These are phyloP conservation scores for Lagenidium giganteum DNA, from an alignment of 352 stramenopile species.

Conservation along the genomic window DNA sequence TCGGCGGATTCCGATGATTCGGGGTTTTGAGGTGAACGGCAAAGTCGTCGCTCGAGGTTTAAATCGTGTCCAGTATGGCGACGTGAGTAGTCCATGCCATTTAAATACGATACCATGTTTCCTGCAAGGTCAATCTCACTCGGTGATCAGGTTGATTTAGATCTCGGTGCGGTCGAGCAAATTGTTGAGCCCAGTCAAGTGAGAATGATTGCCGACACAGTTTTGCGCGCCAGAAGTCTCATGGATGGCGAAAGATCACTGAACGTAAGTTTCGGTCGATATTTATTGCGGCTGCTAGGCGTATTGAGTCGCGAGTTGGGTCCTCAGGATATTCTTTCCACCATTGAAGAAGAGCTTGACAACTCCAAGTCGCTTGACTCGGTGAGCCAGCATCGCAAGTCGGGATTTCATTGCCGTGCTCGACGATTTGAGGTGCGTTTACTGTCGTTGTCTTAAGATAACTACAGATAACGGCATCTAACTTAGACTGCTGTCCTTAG, in stretches of 20 bases:
- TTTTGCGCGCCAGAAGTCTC: conserved; percentile 40
- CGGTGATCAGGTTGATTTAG: conserved; percentile 56
- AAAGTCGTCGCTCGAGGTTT: conserved; percentile 76
- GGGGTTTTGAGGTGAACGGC: conserved; percentile 55
- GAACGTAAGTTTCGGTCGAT: conserved; percentile 18
- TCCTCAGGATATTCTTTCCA: conserved; percentile 55
- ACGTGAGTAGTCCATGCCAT: conserved; percentile 27
- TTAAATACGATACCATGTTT: not conserved
- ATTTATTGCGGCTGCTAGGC: conserved; percentile 1
- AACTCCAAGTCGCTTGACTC: conserved; percentile 54
- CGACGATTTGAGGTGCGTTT: conserved; percentile 68
- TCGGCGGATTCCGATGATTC: conserved; percentile 40
- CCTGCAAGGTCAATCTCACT: not conserved
- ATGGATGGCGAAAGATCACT: conserved; percentile 66
- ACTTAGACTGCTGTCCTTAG: conserved; percentile 20
- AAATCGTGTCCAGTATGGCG: conserved; percentile 82
- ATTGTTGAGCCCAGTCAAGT: conserved; percentile 88
- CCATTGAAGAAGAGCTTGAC: conserved; percentile 68
- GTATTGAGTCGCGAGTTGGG: conserved; percentile 4
- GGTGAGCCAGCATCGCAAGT: conserved; percentile 46
- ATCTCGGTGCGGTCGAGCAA: conserved; percentile 83
- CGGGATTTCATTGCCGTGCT: conserved; percentile 74
- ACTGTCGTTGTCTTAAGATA: not conserved
- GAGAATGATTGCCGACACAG: conserved; percentile 67
- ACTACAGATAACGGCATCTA: conserved; percentile 1